Conservation (phyloP, 2,329 filamentous ascomycete genomes). For the Colletotrichum falcatum region DNA sequence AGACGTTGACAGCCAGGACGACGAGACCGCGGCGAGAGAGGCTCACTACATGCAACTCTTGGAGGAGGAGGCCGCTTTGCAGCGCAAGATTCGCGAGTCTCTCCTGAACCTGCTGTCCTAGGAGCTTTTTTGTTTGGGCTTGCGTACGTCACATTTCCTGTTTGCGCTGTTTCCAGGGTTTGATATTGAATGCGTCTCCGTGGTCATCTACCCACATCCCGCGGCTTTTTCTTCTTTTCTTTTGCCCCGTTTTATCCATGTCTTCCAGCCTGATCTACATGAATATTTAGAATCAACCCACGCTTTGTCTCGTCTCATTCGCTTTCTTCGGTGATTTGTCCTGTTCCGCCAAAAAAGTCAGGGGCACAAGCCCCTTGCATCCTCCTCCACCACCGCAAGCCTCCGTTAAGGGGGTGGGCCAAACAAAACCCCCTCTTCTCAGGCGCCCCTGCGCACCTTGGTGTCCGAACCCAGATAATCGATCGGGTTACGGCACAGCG, state of each 20-base stretch:
- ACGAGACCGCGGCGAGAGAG: neutral
- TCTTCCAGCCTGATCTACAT: neutral
- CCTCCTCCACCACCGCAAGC: neutral
- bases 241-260: too few relatives aligned
- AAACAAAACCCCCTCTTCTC: neutral
- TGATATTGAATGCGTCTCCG: neutral
- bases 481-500: conserved; percentile 91
- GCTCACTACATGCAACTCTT: neutral
- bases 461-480: conserved; percentile 63
- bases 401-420: neutral
- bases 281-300: neutral
- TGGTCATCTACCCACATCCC: neutral
- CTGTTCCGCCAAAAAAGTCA: neutral
- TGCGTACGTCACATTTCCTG: neutral
- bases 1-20: neutral
- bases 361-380: neutral
- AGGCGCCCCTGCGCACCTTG: conserved; percentile 39
- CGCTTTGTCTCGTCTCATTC: neutral
- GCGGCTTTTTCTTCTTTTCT: neutral
- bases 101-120: neutral
- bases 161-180: neutral
- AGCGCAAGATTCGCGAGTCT: conserved; percentile 5
- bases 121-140: neutral
- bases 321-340: neutral
- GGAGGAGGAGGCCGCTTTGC: neutral